Conservation (phyloP, 148 eudicot genomes). For the Cornus suecica region DNA sequence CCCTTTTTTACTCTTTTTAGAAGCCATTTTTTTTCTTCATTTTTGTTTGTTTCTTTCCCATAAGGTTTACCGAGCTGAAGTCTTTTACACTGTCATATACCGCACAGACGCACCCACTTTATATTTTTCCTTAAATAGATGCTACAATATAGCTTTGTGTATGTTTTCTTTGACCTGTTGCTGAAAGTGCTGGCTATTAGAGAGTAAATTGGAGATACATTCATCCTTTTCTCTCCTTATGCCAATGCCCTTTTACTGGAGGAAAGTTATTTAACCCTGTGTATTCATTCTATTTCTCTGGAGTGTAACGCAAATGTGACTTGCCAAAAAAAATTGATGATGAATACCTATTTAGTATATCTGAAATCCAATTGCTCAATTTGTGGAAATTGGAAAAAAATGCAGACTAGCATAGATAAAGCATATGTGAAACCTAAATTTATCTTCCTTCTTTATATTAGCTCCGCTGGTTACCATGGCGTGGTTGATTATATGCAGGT, state of each 20-base stretch:
- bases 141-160: background rate
- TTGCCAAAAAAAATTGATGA: too few relatives aligned
- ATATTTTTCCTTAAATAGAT: background rate
- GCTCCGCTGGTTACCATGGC: background rate
- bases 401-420: background rate
- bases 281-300: background rate
- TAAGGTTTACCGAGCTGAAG: background rate
- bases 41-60: background rate
- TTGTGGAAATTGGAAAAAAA: background rate
- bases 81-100: background rate
- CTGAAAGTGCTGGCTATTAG: background rate
- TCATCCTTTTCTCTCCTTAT: background rate
- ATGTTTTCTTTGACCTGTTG: background rate
- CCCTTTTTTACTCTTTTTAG: background rate
- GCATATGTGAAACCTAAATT: background rate
- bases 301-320: background rate
- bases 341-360: background rate
- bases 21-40: too few relatives aligned
- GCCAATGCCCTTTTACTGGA: background rate
- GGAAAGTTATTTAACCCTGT: background rate
- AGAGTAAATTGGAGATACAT: background rate
- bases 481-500: conserved; percentile 26
- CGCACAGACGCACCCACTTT: background rate
- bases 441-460: background rate
- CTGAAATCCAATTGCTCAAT: background rate